These are phyloP conservation scores for Tuber borchii DNA, from an alignment of 495 filamentous ascomycete species.

Conservation along the genomic window DNA sequence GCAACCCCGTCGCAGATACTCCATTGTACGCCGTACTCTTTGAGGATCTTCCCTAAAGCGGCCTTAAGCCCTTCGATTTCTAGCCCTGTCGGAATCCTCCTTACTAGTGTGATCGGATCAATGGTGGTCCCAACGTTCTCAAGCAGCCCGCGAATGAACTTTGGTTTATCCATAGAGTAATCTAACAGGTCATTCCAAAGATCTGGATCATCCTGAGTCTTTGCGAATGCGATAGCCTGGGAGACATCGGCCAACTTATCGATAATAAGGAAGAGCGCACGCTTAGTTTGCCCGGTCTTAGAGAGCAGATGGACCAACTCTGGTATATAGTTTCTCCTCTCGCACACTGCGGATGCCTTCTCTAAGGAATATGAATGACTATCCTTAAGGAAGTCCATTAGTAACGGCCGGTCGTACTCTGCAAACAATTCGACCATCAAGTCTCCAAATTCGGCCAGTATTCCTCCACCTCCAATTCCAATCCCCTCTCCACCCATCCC, in stretches of 20 bases:
- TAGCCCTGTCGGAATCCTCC: conserved; percentile 82
- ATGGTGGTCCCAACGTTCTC: conserved; percentile 91
- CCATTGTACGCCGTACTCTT: conserved; percentile 87
- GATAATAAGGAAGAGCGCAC: conserved; percentile 84
- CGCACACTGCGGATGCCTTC: conserved; percentile 71
- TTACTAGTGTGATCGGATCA: conserved; percentile 79
- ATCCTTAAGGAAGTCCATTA: conserved; percentile 80
- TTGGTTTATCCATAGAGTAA: conserved; percentile 93
- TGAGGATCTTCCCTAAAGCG: conserved; percentile 75
- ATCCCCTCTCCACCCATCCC: conserved; percentile 50
- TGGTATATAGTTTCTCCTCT: conserved; percentile 66
- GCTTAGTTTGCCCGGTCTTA: conserved; percentile 86
- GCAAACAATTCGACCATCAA: conserved; percentile 79
- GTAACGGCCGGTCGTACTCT: conserved; percentile 64
- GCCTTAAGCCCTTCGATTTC: conserved; percentile 84
- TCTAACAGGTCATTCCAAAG: conserved; percentile 92
- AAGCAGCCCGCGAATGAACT: conserved; percentile 84
- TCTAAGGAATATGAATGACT: conserved; percentile 80
- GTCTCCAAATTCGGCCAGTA: conserved; percentile 78
- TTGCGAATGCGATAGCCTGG: conserved; percentile 87
- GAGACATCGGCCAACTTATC: conserved; percentile 78
- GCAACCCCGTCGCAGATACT: conserved; percentile 87
- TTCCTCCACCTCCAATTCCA: conserved; percentile 44
- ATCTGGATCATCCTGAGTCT: conserved; percentile 80
- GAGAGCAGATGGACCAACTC: conserved; percentile 91